Evolutionary conservation across 176 grass and related monocot species (phyloP).

Genomic region (Eremochloa ophiuroides): DNA sequence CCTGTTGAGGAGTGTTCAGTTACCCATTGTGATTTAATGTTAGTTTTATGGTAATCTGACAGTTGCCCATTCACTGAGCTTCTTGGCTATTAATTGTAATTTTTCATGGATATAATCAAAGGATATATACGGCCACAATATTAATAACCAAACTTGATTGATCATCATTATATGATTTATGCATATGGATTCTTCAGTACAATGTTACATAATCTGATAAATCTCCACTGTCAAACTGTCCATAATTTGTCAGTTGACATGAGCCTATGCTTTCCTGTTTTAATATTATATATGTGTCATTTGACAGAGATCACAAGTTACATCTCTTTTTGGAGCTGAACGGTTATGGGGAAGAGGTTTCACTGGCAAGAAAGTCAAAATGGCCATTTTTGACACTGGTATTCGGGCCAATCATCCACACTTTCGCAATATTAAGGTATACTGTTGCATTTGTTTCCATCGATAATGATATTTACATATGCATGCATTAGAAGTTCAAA

Average conservation of each 20-base stretch:
- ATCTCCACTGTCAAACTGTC: background rate
- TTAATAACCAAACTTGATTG: background rate
- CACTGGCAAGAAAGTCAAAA: conserved; percentile 88
- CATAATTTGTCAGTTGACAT: conserved; percentile 9
- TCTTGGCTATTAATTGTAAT: background rate
- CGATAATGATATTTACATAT: background rate
- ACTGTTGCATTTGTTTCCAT: background rate
- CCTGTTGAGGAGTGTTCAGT: background rate
- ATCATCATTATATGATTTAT: background rate
- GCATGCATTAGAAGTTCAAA: background rate
- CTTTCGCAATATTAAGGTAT: conserved; percentile 99
- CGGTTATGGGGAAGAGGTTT: conserved; percentile 79
- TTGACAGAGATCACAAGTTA: conserved; percentile 84
- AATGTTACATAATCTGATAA: background rate
- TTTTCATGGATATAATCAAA: background rate
- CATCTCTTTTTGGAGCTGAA: conserved; percentile 88
- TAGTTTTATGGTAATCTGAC: background rate
- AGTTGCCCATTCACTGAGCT: too few relatives aligned
- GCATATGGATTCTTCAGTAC: background rate
- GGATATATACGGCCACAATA: background rate
- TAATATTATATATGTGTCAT: conserved; percentile 4
- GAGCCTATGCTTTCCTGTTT: background rate
- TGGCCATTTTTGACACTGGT: conserved; percentile 99
- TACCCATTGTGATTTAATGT: background rate
- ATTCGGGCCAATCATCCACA: conserved; percentile 93